These are phyloP conservation scores for Ogataea philodendri DNA, from an alignment of 805 yeast species.

Conservation along the genomic window DNA sequence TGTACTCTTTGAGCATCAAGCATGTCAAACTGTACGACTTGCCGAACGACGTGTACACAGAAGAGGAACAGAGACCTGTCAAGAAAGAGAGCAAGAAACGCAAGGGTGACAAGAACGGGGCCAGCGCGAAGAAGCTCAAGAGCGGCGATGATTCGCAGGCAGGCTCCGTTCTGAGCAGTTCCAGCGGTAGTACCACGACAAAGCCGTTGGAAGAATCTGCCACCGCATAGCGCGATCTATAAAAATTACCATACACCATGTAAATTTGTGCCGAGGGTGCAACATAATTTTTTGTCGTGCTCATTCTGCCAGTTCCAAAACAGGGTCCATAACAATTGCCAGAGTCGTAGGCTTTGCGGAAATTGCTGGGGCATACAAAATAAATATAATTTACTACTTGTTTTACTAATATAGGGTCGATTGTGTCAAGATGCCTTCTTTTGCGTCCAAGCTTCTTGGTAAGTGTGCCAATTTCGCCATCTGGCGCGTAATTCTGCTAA, in stretches of 20 bases:
- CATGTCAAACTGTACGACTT: slow-evolving; percentile 76
- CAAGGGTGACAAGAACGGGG: slow-evolving; percentile 39
- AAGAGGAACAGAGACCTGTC: slow-evolving; percentile 73
- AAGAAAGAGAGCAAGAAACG: slow-evolving; percentile 54
- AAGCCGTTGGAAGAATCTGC: slow-evolving; percentile 12
- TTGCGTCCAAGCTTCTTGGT: slow-evolving; percentile 29
- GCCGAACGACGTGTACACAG: slow-evolving; percentile 79
- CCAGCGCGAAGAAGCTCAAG: slow-evolving; percentile 34
- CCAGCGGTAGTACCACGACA: slow-evolving; percentile 6
- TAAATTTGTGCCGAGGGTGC: too few species aligned
- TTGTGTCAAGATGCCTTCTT: slow-evolving; percentile 24
- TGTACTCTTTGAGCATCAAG: slow-evolving; percentile 61
- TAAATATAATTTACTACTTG: not conserved
- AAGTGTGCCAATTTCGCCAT: too few species aligned
- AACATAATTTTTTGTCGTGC: slow-evolving; percentile 6
- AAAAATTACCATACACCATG: too few species aligned
- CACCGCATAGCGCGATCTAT: slow-evolving; percentile 3
- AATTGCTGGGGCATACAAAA: slow-evolving; percentile 4
- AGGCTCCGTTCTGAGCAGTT: slow-evolving; percentile 9
- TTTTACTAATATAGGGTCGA: slow-evolving; percentile 1
- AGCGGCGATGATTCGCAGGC: slow-evolving; percentile 15
- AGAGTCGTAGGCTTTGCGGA: slow-evolving; percentile 4
- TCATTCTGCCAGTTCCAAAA: not conserved
- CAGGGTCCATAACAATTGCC: not conserved
- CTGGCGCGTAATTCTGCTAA: not conserved